Evolutionary conservation across 441 rosid genomes (phyloP).

Genomic region (Pelargonium myrrhifolium): DNA sequence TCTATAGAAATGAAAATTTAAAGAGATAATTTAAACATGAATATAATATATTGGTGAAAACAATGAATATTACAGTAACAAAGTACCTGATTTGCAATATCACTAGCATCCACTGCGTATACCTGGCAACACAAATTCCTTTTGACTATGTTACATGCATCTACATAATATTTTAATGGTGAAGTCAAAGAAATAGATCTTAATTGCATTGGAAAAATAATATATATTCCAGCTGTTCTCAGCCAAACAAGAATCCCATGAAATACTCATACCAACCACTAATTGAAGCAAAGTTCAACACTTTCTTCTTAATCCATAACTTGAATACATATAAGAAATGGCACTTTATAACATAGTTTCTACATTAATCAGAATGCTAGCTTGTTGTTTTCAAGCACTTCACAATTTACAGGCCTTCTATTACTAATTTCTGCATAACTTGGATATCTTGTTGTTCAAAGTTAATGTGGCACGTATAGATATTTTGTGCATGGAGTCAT

Average conservation of each 20-base stretch:
- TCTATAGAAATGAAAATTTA: no score
- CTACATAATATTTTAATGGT: neutral
- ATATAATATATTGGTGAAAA: neutral
- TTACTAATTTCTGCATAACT: neutral
- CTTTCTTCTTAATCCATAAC: neutral
- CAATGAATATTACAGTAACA: conserved; percentile 13
- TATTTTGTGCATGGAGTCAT: neutral
- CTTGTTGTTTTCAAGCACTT: neutral
- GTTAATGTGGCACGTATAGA: neutral
- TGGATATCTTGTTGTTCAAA: neutral
- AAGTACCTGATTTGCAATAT: conserved; percentile 89
- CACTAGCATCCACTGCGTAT: conserved; percentile 97
- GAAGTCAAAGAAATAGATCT: neutral
- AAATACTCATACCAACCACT: neutral
- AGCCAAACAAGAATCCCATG: neutral
- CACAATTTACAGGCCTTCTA: conserved; percentile 1
- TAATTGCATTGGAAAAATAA: neutral
- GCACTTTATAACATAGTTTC: neutral
- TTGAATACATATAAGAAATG: neutral
- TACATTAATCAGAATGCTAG: neutral
- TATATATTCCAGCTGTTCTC: neutral
- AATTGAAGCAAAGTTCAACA: neutral
- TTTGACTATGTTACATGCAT: neutral
- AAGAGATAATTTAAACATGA: no score
- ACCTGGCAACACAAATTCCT: conserved; percentile 45